phyloP scores from a whole-genome alignment of 2,329 filamentous ascomycete genomes.

The Colletotrichum sansevieriae region DNA sequence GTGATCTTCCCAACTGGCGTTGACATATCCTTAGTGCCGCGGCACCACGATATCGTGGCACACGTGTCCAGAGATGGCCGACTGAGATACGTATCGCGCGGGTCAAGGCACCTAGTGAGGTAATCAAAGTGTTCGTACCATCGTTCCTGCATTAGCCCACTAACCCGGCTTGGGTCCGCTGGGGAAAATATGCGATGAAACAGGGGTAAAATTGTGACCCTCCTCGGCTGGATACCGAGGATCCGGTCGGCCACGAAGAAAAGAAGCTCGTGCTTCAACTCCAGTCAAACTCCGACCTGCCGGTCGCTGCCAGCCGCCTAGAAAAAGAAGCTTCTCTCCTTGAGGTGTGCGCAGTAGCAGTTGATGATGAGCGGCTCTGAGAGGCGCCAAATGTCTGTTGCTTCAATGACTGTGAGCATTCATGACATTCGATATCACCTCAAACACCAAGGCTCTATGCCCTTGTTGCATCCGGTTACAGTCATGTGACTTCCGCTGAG shows the following conservation, averaged over 20 bases:
- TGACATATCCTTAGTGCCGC: neutral
- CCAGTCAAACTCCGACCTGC: neutral
- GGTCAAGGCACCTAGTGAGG: neutral
- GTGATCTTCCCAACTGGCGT: neutral
- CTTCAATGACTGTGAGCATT: neutral
- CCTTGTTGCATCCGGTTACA: conserved; percentile 3
- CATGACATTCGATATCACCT: neutral
- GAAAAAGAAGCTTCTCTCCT: neutral
- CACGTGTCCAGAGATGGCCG: conserved; percentile 28
- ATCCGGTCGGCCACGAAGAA: conserved; percentile 30
- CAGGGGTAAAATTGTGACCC: conserved; percentile 42
- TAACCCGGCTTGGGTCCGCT: conserved; percentile 36
- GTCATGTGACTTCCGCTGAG: conserved; percentile 26
- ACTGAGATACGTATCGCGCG: conserved; percentile 19
- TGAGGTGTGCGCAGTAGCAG: neutral
- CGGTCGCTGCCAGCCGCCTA: neutral
- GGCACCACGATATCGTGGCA: conserved; percentile 36
- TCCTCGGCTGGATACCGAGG: conserved; percentile 41
- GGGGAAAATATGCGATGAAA: conserved; percentile 41
- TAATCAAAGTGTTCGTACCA: conserved; percentile 36
- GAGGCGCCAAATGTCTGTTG: neutral
- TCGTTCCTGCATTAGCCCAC: conserved; percentile 41
- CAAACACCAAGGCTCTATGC: neutral
- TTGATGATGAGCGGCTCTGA: neutral
- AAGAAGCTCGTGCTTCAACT: conserved; percentile 35